Conservation (phyloP, 1,284 basidiomycete genomes). For the Gomphus bonarii region DNA sequence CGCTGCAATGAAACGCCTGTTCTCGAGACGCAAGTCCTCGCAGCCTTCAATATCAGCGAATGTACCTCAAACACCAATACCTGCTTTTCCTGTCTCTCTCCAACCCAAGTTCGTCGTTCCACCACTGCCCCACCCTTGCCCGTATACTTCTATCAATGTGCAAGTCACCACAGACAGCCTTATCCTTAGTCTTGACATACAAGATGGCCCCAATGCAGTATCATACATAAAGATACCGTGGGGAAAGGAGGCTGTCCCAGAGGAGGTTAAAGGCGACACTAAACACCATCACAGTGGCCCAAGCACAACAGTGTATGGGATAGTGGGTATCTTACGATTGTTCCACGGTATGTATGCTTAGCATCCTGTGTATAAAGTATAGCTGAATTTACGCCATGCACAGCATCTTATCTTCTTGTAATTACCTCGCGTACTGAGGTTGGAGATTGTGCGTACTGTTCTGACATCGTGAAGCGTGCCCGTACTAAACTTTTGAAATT, state of each 20-base stretch:
- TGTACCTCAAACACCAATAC: neutral
- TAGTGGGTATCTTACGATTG: constrained; percentile 59
- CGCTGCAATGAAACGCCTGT: constrained; percentile 5
- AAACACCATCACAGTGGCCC: constrained; percentile 47
- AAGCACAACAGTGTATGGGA: constrained; percentile 54
- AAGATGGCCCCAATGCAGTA: constrained; percentile 23
- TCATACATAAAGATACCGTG: constrained; percentile 48
- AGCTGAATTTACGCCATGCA: neutral
- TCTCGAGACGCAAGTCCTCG: constrained; percentile 4
- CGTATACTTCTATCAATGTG: constrained; percentile 55
- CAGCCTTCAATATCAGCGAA: neutral
- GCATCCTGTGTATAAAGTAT: neutral
- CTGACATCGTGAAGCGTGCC: neutral
- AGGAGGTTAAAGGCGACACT: constrained; percentile 34
- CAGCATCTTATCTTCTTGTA: constrained; percentile 64
- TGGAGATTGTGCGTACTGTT: constrained; percentile 43
- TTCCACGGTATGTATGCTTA: constrained; percentile 43
- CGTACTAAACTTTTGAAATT: constrained; percentile 14
- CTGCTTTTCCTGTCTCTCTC: constrained; percentile 21
- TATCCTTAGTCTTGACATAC: constrained; percentile 47
- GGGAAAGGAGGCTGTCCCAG: constrained; percentile 47
- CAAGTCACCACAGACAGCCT: constrained; percentile 50
- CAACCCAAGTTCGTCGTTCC: constrained; percentile 55
- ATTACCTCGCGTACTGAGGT: constrained; percentile 49
- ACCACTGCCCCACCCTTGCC: constrained; percentile 60